Conservation (phyloP, 495 filamentous ascomycete genomes). For the Bacidia rubella region DNA sequence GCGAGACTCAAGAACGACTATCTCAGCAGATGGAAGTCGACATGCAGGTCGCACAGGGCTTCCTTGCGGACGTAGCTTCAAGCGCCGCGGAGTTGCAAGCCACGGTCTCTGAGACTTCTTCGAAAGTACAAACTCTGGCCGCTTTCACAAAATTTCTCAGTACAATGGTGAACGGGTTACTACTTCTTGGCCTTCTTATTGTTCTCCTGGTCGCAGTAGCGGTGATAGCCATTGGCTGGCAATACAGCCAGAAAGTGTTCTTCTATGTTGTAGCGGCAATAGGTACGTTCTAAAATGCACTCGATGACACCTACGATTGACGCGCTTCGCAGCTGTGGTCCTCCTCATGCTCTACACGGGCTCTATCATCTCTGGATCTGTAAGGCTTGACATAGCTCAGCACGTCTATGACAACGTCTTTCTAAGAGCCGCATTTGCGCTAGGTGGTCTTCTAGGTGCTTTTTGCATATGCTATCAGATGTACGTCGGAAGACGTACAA, state of each 20-base stretch:
- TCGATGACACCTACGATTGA: neutral
- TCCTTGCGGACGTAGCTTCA: slow-evolving; percentile 27
- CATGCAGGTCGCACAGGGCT: slow-evolving; percentile 25
- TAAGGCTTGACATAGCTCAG: neutral
- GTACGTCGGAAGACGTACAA: neutral
- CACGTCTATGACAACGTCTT: neutral
- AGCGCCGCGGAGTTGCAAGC: slow-evolving; percentile 30
- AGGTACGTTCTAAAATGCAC: neutral
- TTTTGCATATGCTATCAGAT: neutral
- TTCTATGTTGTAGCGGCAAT: neutral
- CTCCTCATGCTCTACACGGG: neutral
- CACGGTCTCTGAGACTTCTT: slow-evolving; percentile 28
- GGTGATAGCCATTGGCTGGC: neutral
- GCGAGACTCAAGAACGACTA: slow-evolving; percentile 25
- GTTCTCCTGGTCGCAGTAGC: neutral
- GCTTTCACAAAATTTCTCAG: slow-evolving; percentile 16
- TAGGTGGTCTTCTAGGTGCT: neutral
- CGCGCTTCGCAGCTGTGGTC: neutral
- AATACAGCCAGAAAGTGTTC: neutral
- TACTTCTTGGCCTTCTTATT: slow-evolving; percentile 42
- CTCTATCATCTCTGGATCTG: neutral
- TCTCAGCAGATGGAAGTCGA: slow-evolving; percentile 25
- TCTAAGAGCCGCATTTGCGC: neutral
- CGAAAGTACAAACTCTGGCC: slow-evolving; percentile 23
- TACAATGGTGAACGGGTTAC: slow-evolving; percentile 1